Evolutionary conservation across 139 green algal genomes (phyloP), one percentile per base, ranked within the genome.

Genomic region (Chlorella sp.): DNA sequence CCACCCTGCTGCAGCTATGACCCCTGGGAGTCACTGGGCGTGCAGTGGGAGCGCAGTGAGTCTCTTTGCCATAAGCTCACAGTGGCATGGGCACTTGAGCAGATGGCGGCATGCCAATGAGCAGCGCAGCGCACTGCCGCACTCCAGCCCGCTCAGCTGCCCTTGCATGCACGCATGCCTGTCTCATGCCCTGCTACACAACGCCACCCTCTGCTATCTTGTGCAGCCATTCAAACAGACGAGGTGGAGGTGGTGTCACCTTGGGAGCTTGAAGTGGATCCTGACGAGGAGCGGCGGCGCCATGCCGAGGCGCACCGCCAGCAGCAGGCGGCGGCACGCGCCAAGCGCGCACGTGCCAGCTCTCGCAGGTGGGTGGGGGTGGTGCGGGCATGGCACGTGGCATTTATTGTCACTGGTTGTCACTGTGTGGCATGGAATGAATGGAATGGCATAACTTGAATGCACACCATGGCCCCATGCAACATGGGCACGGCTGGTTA

Each of bases 261-360:
- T 38, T 98, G 95, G 95, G 93, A 97, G 85, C 88, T 98, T 13
- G 93, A 98, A 87, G 68, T 90, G 16, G 94, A 97, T 76, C 93
- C 91, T 5, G 94, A 96, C 32, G 93, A 95, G 51, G 87, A 91
- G 62, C 78, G 56, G 84, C 71, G 81, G 51, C 65, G 83, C 11
- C 51, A 86, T 51, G 90, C 92, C 23, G 92, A 95, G 63, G 78
- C 80, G 36, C 69, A 75, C 23, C 82, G 82, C 23, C 60, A 86
- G 70, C 81, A 90, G 51, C 88, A 93, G 80, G 88, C 87, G 4
- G 84, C 78, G 12, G 90, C 87, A 6, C 79, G 91, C 3, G 76
- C 86, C 4, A 80, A 60, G 41, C 88, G 64, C 79, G 89, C 20
- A 44, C 86, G 28, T 1, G 23, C 36, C 34, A 39, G 60, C 34